phyloP scores from a whole-genome alignment of 108 stramenopile species.

The Chaetoceros tenuissimus region DNA sequence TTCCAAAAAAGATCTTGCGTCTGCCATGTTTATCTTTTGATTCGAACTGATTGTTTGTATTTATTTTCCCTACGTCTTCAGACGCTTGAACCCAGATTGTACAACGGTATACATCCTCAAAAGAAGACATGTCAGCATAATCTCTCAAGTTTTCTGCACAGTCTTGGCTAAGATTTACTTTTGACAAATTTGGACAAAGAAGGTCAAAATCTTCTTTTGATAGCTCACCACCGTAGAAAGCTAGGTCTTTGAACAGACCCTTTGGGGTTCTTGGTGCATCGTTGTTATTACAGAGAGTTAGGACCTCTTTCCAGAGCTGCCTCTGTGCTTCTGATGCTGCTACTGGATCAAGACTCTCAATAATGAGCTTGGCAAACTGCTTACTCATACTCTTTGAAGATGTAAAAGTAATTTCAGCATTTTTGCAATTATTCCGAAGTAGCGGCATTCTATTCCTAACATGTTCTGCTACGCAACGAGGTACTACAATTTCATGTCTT shows the following conservation, averaged over 20 bases:
- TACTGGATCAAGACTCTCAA: conserved; percentile 36
- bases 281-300: conserved; percentile 34
- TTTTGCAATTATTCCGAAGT: conserved; percentile 43
- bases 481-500: conserved; percentile 54
- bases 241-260: conserved; percentile 50
- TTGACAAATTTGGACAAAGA: conserved; percentile 8
- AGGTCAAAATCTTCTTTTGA: conserved; percentile 47
- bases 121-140: conserved; percentile 57
- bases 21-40: conserved; percentile 40
- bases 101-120: conserved; percentile 56
- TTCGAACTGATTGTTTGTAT: conserved; percentile 36
- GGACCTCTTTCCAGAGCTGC: conserved; percentile 41
- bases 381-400: conserved; percentile 78
- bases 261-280: conserved; percentile 38
- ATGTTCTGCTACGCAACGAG: conserved; percentile 54
- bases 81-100: conserved; percentile 76
- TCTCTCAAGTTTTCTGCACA: conserved; percentile 37
- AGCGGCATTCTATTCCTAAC: conserved; percentile 49
- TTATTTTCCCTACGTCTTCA: conserved; percentile 68
- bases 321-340: conserved; percentile 32
- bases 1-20: conserved; percentile 64
- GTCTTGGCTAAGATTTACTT: neutral
- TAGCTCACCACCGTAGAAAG: conserved; percentile 56
- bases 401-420: conserved; percentile 46
- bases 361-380: conserved; percentile 52